Conservation (phyloP, 306 rosid species). For the Aeschynomene evenia region DNA sequence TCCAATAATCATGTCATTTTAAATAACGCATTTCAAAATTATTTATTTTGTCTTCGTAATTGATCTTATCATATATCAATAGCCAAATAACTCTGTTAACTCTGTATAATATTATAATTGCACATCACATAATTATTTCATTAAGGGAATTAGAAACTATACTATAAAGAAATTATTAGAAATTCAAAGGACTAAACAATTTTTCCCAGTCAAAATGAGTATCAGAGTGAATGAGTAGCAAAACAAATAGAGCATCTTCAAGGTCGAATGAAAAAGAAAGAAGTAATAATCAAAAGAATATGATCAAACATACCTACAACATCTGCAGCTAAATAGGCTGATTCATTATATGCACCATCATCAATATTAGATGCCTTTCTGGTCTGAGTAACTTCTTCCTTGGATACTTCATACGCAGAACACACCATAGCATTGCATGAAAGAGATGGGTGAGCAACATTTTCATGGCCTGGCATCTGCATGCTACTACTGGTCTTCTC, state of each 20-base stretch:
- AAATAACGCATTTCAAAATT: not conserved
- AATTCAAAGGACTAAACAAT: not conserved
- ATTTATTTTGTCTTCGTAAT: too few species aligned
- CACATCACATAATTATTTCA: constrained; percentile 15
- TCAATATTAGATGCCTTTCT: constrained; percentile 63
- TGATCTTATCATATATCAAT: too few species aligned
- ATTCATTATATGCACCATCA: constrained; percentile 52
- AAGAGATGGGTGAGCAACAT: constrained; percentile 66
- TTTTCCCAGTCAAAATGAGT: constrained; percentile 18
- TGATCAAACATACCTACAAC: constrained; percentile 48
- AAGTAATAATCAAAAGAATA: not conserved
- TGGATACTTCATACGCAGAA: constrained; percentile 64
- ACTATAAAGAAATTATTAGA: constrained; percentile 20
- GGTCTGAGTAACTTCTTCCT: constrained; percentile 69
- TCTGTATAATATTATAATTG: too few species aligned
- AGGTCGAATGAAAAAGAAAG: constrained; percentile 4
- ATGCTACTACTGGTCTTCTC: constrained; percentile 75
- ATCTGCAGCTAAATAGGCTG: constrained; percentile 48
- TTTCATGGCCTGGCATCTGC: constrained; percentile 48
- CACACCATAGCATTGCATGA: constrained; percentile 79
- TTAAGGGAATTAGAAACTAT: not conserved
- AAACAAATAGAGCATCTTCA: constrained; percentile 2
- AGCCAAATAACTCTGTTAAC: constrained; percentile 6
- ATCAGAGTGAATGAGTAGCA: constrained; percentile 1
- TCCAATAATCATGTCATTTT: constrained; percentile 14